Evolutionary conservation across 208 protist species (phyloP), one percentile per base, ranked within the genome.

Genomic region (Herpetomonas tarakana): DNA sequence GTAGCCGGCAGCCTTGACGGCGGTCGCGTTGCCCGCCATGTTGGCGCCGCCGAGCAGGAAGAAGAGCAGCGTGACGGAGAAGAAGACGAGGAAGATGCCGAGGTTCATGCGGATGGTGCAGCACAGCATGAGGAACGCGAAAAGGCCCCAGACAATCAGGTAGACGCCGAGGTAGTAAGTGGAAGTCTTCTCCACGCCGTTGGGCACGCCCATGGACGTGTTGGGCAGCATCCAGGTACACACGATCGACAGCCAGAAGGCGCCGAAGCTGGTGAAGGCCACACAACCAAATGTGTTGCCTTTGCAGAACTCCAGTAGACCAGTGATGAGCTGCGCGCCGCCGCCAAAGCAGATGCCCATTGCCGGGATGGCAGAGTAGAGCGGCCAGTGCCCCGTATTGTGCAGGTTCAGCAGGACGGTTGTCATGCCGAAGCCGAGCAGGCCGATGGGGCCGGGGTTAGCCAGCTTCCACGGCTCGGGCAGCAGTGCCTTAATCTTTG

Each of bases 341-440:
- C 82, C 82, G 25, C 78, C 82, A 31, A 74, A 81, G 52, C 52
- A 74, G 65, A 86, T 75, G 14, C 55, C 69, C 67, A 83, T 73
- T 19, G 65, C 68, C 35, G 68, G 55, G 0, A 81, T 53, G 1
- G 63, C 64, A 12, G 72, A 68, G 31, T 51, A 54, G 21, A 84
- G 62, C 16, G 30, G 25, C 39, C 72, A 81, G 14, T 55, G 12
- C 19, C 72, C 78, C 21, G 76, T 71, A 58, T 81, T 78, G 65
- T 76, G 60, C 28, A 89, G 53, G 58, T 72, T 80, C 12, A 83
- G 53, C 31, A 86, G 59, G 21, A 89, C 58, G 11, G 71, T 86
- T 2, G 82, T 76, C 60, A 89, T 71, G 39, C 82, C 78, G 31
- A 86, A 89, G 28, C 65, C 78, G 4, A 78, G 51, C 19, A 86